Conservation (phyloP, 805 yeast species). For the Priceomyces melissophilus region DNA sequence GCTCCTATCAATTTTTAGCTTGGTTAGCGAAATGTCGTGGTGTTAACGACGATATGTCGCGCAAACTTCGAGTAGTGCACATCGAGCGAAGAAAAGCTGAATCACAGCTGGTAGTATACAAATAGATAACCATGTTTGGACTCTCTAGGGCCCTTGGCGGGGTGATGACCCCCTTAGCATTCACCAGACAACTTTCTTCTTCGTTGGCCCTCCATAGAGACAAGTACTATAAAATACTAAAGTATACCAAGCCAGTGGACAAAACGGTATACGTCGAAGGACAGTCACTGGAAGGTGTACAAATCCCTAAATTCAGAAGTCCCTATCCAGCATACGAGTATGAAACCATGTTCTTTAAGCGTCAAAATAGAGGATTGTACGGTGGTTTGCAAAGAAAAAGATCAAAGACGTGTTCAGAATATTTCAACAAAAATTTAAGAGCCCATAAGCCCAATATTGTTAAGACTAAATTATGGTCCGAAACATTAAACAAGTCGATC, state of each 20-base stretch:
- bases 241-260: constrained; percentile 37
- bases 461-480: constrained; percentile 78
- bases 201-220: constrained; percentile 13
- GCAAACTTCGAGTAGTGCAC: background rate
- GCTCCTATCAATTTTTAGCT: no score
- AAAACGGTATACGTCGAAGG: constrained; percentile 35
- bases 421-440: constrained; percentile 69
- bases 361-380: constrained; percentile 81
- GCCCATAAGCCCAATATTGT: constrained; percentile 81
- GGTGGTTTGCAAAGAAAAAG: constrained; percentile 82
- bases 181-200: background rate
- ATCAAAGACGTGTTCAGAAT: constrained; percentile 77
- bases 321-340: constrained; percentile 41
- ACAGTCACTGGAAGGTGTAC: constrained; percentile 24
- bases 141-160: background rate
- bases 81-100: no score
- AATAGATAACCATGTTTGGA: constrained; percentile 1
- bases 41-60: background rate
- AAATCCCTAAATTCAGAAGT: constrained; percentile 19
- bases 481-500: constrained; percentile 56
- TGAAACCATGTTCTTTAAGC: constrained; percentile 72
- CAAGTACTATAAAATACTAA: constrained; percentile 39
- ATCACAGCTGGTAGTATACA: no score
- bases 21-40: no score
- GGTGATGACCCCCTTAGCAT: background rate